Base-by-base conservation (phyloP, 495 filamentous ascomycete genomes). In the Penicillium paxilli region DNA sequence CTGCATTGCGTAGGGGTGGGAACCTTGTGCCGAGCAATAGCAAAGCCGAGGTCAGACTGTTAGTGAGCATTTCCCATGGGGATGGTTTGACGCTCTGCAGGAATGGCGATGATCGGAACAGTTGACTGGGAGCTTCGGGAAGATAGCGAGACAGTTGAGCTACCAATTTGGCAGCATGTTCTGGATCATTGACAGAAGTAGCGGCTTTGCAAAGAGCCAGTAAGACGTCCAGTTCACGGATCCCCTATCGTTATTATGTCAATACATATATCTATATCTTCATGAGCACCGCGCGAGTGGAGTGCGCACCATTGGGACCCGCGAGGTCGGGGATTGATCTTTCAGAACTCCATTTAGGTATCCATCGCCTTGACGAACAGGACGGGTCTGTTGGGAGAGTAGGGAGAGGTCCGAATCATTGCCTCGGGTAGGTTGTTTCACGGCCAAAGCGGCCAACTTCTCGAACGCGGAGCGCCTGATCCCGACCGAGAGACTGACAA, bases 161-260 rank as follows among this genome's bases (percentile, higher is more conserved):
- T 16, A 84, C 78, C 28, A 98, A 80, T 63, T 82, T 86, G 60
- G 87, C 80, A 35, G 92, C 90, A 66, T 84, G 87, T 49, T 90
- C 82, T 5, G 74, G 60, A 46, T 79, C 80, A 16, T 83, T 76
- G 12, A 97, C 72, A 14, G 83, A 74, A 16, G 90, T 85, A 8
- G 91, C 89, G 22, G 94, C 89, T 71, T 89, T 91, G 71, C 92
- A 96, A 20, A 98, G 79, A 25, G 92, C 90, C 17, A 98, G 72
- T 22, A 98, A 78, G 33, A 93, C 86, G 66, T 98, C 92, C 54
- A 95, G 83, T 77, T 98, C 94, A 49, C 89, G 84, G 46, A 91
- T 69, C 16, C 79, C 80, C 84, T 87, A 51, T 35, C 41, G 40
- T 16, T 44, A 26, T 17, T 5, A 41, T 25, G 52, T 77, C 37